These are phyloP conservation scores for Phytophthora colocasiae DNA, from an alignment of 352 stramenopile species.

Conservation along the genomic window DNA sequence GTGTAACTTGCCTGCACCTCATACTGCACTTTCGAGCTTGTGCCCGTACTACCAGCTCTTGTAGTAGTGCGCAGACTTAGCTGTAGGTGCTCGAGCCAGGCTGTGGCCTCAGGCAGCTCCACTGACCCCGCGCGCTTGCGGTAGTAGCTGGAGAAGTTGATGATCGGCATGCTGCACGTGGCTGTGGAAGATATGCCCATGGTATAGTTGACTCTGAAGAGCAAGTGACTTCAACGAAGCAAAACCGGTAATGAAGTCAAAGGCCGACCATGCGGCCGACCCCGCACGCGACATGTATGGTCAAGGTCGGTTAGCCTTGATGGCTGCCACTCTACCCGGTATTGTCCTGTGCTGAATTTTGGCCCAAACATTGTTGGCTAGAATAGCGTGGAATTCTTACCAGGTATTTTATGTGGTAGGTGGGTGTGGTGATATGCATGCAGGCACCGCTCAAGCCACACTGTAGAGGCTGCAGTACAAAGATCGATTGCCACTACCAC, in stretches of 20 bases:
- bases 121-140: constrained; percentile 38
- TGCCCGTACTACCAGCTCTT: constrained; percentile 3
- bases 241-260: constrained; percentile 14
- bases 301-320: too few species aligned
- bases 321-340: too few species aligned
- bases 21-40: constrained; percentile 27
- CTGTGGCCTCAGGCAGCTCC: constrained; percentile 38
- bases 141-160: constrained; percentile 41
- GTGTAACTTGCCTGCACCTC: constrained; percentile 36
- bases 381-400: too few species aligned
- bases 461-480: too few species aligned
- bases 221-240: constrained; percentile 1
- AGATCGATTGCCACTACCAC: too few species aligned
- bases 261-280: constrained; percentile 13
- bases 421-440: too few species aligned
- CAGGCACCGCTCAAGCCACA: too few species aligned
- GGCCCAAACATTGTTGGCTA: too few species aligned
- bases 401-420: too few species aligned
- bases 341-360: too few species aligned
- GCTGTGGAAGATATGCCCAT: constrained; percentile 31
- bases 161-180: constrained; percentile 34
- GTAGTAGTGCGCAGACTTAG: constrained; percentile 26
- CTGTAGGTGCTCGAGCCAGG: constrained; percentile 41
- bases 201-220: neutral
- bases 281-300: constrained; percentile 4